A percentile compares a stretch with the other conserved stretches of the same genome.
Evolutionary conservation across 345 rosid species (phyloP).

Genomic region (Eucalyptus sp.): DNA sequence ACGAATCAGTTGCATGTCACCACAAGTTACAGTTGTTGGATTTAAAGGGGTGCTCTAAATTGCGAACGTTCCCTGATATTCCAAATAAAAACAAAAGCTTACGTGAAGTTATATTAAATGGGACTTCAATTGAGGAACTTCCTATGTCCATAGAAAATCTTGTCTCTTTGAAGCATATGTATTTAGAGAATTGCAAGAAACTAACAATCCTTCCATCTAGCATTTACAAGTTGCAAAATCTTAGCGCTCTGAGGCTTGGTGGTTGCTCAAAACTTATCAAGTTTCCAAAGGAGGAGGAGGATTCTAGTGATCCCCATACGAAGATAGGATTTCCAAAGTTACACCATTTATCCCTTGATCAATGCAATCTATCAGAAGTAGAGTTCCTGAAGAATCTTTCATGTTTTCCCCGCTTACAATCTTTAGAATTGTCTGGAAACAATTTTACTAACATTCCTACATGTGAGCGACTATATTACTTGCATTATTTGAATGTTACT

Average conservation of each 20-base stretch:
- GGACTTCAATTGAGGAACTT: background rate
- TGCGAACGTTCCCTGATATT: background rate
- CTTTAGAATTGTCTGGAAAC: accelerated
- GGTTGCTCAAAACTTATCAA: background rate
- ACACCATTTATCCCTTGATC: too few relatives aligned
- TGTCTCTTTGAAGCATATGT: background rate
- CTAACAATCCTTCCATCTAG: background rate
- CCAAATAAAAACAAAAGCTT: background rate
- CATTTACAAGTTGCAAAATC: background rate
- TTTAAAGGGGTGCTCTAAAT: background rate
- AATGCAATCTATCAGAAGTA: background rate
- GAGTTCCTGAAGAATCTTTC: background rate
- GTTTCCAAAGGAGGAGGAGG: background rate
- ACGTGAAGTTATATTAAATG: accelerated
- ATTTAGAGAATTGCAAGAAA: accelerated
- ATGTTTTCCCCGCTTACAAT: accelerated
- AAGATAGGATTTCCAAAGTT: background rate
- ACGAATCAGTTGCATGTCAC: background rate
- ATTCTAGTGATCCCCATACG: accelerated
- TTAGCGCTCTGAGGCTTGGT: accelerated
- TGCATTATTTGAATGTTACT: accelerated
- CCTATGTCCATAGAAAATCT: background rate
- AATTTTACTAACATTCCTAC: background rate
- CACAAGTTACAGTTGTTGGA: background rate
- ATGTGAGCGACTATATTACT: background rate